Evolutionary conservation across 2,329 filamentous ascomycete genomes (phyloP).

Genomic region (Talaromyces sp.): DNA sequence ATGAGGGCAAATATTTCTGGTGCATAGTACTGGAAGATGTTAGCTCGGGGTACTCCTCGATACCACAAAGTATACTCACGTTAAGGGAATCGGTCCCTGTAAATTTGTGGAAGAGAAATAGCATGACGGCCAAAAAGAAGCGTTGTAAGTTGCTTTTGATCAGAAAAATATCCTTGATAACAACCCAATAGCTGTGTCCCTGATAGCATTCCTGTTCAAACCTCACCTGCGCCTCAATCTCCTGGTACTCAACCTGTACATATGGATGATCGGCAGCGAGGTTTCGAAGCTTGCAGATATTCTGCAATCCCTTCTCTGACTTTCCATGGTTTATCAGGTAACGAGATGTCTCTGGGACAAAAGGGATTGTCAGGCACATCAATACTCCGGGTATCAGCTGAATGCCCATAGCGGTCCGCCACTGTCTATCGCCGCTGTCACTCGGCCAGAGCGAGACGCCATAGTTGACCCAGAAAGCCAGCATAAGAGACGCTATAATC

Average conservation of each 20-base stretch:
- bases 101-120: slow-evolving; percentile 39
- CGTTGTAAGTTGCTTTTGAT: slow-evolving; percentile 27
- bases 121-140: slow-evolving; percentile 29
- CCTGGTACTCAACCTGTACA: slow-evolving; percentile 33
- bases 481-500: slow-evolving; percentile 30
- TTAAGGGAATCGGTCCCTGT: slow-evolving; percentile 38
- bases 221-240: slow-evolving; percentile 31
- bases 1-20: slow-evolving; percentile 37
- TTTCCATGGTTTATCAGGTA: slow-evolving; percentile 32
- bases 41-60: not conserved
- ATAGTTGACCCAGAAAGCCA: slow-evolving; percentile 28
- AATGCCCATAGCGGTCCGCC: slow-evolving; percentile 32
- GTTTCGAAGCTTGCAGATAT: slow-evolving; percentile 34
- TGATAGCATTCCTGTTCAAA: slow-evolving; percentile 21
- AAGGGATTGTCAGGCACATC: slow-evolving; percentile 30
- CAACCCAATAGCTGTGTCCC: slow-evolving; percentile 28
- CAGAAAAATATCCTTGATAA: slow-evolving; percentile 27
- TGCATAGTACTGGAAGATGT: slow-evolving; percentile 26
- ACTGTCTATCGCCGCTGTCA: slow-evolving; percentile 24
- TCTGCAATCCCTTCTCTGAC: slow-evolving; percentile 28
- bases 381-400: slow-evolving; percentile 34
- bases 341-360: slow-evolving; percentile 30
- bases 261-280: slow-evolving; percentile 35
- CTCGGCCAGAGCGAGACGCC: slow-evolving; percentile 18
- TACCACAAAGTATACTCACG: slow-evolving; percentile 7